Evolutionary conservation across 345 rosid species (phyloP).

Genomic region (Ceriops tagal): DNA sequence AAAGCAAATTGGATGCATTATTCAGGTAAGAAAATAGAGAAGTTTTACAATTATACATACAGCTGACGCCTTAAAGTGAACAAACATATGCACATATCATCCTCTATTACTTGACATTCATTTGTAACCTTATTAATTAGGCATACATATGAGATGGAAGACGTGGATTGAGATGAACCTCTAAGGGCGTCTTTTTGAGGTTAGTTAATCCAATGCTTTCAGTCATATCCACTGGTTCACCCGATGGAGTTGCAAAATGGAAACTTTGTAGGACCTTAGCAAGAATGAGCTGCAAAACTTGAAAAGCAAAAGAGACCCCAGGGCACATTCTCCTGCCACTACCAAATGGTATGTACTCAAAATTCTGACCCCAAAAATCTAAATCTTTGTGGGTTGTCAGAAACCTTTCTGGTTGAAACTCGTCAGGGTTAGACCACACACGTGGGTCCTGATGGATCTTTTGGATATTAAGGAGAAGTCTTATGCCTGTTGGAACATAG

Average conservation of each 20-base stretch:
- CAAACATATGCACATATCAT: too few relatives aligned
- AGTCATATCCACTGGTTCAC: background rate
- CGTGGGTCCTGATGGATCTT: slow-evolving; percentile 10
- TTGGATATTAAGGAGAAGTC: background rate
- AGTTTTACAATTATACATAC: too few relatives aligned
- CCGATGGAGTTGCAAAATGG: background rate
- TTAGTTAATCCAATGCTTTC: background rate
- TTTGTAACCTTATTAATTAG: too few relatives aligned
- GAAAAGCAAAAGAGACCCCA: background rate
- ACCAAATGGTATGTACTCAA: slow-evolving; percentile 5
- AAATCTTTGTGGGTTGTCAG: background rate
- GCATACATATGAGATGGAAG: background rate
- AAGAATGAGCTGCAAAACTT: too few relatives aligned
- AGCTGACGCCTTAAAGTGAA: too few relatives aligned
- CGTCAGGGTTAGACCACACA: background rate
- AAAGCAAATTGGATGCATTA: too few relatives aligned
- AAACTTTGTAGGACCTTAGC: background rate
- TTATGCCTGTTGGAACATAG: slow-evolving; percentile 2
- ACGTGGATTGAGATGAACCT: slow-evolving; percentile 5
- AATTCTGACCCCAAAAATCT: background rate
- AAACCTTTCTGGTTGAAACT: slow-evolving; percentile 4
- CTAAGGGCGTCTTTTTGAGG: background rate
- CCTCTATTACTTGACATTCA: too few relatives aligned
- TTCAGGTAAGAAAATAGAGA: too few relatives aligned
- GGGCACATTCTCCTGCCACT: slow-evolving; percentile 9